Base-by-base conservation (phyloP, 306 rosid genomes). In the Malus sylvestris region DNA sequence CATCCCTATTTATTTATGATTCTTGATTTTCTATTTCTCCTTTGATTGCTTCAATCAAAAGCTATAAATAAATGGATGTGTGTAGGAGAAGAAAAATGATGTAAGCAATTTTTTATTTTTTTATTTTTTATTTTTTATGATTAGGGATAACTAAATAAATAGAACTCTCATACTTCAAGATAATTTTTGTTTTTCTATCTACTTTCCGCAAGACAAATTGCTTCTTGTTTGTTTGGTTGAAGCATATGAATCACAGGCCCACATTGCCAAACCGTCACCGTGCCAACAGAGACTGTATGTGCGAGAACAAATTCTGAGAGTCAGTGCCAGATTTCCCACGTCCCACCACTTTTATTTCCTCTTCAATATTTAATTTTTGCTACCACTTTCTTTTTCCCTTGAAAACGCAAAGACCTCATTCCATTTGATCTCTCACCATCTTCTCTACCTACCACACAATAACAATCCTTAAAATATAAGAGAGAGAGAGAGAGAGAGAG, bases 371-470 rank as follows among this genome's bases (percentile, higher is more conserved):
- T 23, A 25, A 10, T 60, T 60, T 14, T 60, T 60, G 32, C 10
- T 10, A 11, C 7, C 15, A 22, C 33, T 60, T 60, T 60, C 33
- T 25, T 25, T 25, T 60, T 60, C 18, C 63, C 29, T 58, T n/a
- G 63, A 58, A 58, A 22, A 58, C 63, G 10, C 63, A 58, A 4
- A n/a, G 29, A 27, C n/a, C 65, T 19, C 27, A 25, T 23, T 60
- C 19, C 15, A 4, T 27, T 62, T 27, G 20, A 27, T 29, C 67
- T 15, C n/a, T 62, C 69, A 75, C 69, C 63, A 68, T 72, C 66
- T 25, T 83, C 84, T 84, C 74, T 72, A 49, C 84, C 89, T 64
- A 58, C 88, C 89, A 85, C 83, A 83, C 87, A 71, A 85, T 72
- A 61, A 62, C 75, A 78, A 82, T 83, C 89, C 82, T 20, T 20